Conservation (phyloP, 176 grass and related monocot species). For the maize (Zea mays) region DNA sequence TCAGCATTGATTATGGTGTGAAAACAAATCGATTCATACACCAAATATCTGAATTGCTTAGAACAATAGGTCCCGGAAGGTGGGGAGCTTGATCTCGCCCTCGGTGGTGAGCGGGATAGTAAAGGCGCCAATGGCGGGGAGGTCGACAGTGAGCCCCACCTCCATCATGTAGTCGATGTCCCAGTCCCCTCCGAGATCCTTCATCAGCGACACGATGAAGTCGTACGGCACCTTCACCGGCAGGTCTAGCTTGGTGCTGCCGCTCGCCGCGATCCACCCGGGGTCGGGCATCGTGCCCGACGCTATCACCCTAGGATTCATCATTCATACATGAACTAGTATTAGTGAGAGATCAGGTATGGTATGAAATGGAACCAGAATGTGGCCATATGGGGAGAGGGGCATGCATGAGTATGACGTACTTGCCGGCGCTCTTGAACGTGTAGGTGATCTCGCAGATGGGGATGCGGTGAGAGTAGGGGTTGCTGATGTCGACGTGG, state of each 20-base stretch:
- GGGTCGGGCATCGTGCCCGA: slow-evolving; percentile 75
- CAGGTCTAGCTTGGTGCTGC: slow-evolving; percentile 69
- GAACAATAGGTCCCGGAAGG: slow-evolving; percentile 65
- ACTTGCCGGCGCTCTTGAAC: slow-evolving; percentile 78
- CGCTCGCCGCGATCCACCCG: slow-evolving; percentile 72
- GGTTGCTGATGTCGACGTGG: slow-evolving; percentile 73
- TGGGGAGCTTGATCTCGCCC: slow-evolving; percentile 91
- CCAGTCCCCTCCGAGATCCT: slow-evolving; percentile 78
- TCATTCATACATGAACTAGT: no score
- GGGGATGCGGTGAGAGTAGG: slow-evolving; percentile 70
- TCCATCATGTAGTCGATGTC: slow-evolving; percentile 76
- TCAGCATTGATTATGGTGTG: not conserved
- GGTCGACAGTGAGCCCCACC: slow-evolving; percentile 75
- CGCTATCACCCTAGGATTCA: slow-evolving; percentile 40
- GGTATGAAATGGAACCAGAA: not conserved
- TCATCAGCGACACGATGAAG: slow-evolving; percentile 61
- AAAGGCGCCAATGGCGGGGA: slow-evolving; percentile 70
- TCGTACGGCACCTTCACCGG: slow-evolving; percentile 80
- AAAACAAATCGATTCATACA: no score
- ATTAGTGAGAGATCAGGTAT: no score
- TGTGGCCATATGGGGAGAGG: not conserved
- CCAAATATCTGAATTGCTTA: no score
- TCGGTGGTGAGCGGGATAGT: slow-evolving; percentile 67
- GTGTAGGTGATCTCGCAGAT: slow-evolving; percentile 71
- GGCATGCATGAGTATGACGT: not conserved